Evolutionary conservation across 805 yeast species (phyloP).

Genomic region (Metschnikowia baotianmanensis): DNA sequence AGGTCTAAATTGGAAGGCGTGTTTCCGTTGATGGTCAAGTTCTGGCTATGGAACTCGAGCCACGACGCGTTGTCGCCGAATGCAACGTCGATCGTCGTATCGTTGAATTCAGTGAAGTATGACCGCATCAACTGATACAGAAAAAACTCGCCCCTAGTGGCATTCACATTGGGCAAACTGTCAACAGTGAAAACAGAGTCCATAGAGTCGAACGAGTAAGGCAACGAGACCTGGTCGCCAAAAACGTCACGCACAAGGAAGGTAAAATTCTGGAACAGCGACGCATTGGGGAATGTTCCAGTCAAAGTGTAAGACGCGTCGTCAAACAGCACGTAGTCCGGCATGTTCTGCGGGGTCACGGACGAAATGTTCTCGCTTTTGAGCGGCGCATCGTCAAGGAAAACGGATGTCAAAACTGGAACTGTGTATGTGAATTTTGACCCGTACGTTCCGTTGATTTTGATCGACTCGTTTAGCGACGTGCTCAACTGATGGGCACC

Average conservation of each 20-base stretch:
- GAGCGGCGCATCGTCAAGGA: slow-evolving; percentile 59
- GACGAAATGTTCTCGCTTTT: slow-evolving; percentile 51
- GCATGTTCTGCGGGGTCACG: slow-evolving; percentile 49
- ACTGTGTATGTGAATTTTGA: slow-evolving; percentile 51
- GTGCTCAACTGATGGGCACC: slow-evolving; percentile 89
- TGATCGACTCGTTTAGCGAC: slow-evolving; percentile 51
- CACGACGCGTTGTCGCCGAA: slow-evolving; percentile 47
- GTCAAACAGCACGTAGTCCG: slow-evolving; percentile 55
- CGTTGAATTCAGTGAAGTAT: slow-evolving; percentile 53
- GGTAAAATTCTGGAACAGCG: slow-evolving; percentile 45
- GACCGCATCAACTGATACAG: slow-evolving; percentile 52
- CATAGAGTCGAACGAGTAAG: slow-evolving; percentile 54
- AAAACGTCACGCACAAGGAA: slow-evolving; percentile 57
- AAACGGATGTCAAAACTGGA: slow-evolving; percentile 61
- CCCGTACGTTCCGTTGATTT: slow-evolving; percentile 67
- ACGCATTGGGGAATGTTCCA: slow-evolving; percentile 56
- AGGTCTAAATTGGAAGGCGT: slow-evolving; percentile 40
- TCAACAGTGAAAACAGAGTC: slow-evolving; percentile 55
- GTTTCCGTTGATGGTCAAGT: slow-evolving; percentile 66
- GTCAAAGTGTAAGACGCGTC: slow-evolving; percentile 38
- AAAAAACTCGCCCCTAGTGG: slow-evolving; percentile 63
- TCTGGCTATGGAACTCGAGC: slow-evolving; percentile 60
- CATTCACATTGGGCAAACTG: slow-evolving; percentile 58
- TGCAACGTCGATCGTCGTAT: slow-evolving; percentile 48
- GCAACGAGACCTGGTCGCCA: slow-evolving; percentile 58